A percentile compares a stretch with the other conserved stretches of the same genome.
Conservation (phyloP, 2,329 filamentous ascomycete genomes). For the Ceratocystis smalleyi region DNA sequence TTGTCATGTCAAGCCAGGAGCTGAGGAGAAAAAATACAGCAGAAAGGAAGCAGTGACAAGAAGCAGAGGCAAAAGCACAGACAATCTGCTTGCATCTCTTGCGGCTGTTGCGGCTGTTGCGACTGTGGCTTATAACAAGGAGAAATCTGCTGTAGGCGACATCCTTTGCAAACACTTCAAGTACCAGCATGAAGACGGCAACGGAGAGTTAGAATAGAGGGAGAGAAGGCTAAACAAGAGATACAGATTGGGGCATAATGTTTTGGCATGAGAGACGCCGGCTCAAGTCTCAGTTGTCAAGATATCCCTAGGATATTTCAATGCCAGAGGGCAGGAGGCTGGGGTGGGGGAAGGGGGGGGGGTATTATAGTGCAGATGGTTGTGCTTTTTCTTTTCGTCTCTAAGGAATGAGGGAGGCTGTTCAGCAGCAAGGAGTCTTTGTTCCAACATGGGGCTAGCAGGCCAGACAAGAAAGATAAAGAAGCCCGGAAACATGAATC, state of each 20-base stretch:
- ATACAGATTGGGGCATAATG: neutral
- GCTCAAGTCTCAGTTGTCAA: no score
- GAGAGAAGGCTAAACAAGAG: neutral
- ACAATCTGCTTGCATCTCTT: neutral
- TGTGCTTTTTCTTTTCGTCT: neutral
- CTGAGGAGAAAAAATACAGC: neutral
- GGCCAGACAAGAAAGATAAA: neutral
- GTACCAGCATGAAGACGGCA: neutral
- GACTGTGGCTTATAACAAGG: neutral
- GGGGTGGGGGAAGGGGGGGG: no score
- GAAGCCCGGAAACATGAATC: neutral
- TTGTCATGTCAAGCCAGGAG: neutral
- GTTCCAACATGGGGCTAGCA: neutral
- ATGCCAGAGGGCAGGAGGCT: no score
- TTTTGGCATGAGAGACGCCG: no score
- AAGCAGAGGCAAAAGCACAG: neutral
- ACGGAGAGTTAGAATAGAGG: neutral
- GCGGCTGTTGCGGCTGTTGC: neutral
- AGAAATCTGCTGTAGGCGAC: neutral
- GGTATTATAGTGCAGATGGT: neutral
- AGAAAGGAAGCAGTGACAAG: neutral
- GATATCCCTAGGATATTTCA: no score
- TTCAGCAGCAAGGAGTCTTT: neutral
- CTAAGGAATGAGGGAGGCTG: neutral
- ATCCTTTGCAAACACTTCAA: no score